Evolutionary conservation across 2,329 filamentous ascomycete species (phyloP).

Genomic region (Penicillium brasilianum): DNA sequence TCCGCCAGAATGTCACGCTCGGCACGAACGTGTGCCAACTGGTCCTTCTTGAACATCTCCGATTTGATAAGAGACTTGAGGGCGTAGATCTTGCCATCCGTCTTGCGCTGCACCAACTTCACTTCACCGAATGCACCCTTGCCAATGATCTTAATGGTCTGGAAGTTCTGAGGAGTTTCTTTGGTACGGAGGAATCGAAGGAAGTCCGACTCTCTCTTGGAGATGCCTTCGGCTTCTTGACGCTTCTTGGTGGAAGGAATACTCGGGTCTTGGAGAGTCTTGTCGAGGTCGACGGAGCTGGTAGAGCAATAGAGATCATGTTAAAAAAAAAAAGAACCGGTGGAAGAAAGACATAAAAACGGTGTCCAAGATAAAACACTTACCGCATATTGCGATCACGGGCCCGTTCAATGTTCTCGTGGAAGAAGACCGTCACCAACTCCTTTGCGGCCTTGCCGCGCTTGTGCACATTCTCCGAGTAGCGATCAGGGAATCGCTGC

Average conservation of each 20-base stretch:
- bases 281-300: slow-evolving; percentile 91
- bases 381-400: slow-evolving; percentile 94
- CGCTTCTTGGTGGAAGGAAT: slow-evolving; percentile 78
- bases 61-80: slow-evolving; percentile 98
- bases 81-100: slow-evolving; percentile 95
- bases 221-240: slow-evolving; percentile 81
- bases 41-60: slow-evolving; percentile 99
- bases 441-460: slow-evolving; percentile 68
- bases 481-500: slow-evolving; percentile 78
- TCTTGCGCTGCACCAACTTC: slow-evolving; percentile 94
- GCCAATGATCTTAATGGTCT: slow-evolving; percentile 95
- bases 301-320: slow-evolving; percentile 3
- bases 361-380: slow-evolving; percentile 32
- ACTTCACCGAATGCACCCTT: slow-evolving; percentile 99
- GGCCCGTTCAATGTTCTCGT: slow-evolving; percentile 95
- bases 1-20: slow-evolving; percentile 98
- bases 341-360: not conserved
- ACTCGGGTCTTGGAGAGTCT: slow-evolving; percentile 77
- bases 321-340: not conserved
- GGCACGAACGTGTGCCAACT: slow-evolving; percentile 93
- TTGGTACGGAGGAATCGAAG: slow-evolving; percentile 91
- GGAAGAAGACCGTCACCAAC: slow-evolving; percentile 82
- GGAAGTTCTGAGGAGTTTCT: slow-evolving; percentile 92
- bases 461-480: slow-evolving; percentile 84
- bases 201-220: slow-evolving; percentile 89